phyloP scores from a whole-genome alignment of 352 stramenopile genomes.

The Pelagophyceae sp. region DNA sequence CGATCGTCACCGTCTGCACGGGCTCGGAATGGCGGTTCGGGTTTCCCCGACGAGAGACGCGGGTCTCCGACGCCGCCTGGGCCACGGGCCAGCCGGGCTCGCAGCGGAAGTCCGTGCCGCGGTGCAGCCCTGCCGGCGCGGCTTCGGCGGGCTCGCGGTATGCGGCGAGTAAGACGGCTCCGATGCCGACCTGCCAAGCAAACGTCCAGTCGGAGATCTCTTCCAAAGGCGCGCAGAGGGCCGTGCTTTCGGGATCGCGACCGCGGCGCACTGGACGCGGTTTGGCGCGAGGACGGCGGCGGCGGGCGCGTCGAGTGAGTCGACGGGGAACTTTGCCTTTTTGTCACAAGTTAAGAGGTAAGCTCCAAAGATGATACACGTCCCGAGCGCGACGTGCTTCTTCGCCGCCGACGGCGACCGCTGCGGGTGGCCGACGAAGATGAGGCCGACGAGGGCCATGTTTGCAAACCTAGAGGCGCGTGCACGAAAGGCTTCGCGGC shows the following conservation, averaged over 20 bases:
- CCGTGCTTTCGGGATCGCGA: no score
- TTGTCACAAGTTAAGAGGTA: background rate
- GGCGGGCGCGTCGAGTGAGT: background rate
- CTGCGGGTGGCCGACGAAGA: conserved; percentile 9
- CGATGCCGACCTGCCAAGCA: background rate
- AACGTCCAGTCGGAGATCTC: no score
- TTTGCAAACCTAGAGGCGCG: background rate
- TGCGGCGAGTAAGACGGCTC: background rate
- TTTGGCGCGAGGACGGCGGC: background rate
- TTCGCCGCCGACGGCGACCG: background rate
- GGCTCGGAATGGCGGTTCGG: no score
- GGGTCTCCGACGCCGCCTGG: no score
- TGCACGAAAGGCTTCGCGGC: no score
- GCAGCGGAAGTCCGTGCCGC: no score
- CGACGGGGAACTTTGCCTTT: background rate
- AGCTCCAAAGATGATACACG: background rate
- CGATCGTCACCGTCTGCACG: no score
- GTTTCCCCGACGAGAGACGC: no score
- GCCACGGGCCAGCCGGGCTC: no score
- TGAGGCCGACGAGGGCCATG: background rate
- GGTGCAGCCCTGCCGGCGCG: no score
- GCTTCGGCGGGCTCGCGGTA: background rate
- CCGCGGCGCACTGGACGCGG: no score
- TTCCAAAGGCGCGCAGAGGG: no score
- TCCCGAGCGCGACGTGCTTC: background rate